Evolutionary conservation across 768 basidiomycete species (phyloP).

Genomic region (Phlegmacium glaucopus): DNA sequence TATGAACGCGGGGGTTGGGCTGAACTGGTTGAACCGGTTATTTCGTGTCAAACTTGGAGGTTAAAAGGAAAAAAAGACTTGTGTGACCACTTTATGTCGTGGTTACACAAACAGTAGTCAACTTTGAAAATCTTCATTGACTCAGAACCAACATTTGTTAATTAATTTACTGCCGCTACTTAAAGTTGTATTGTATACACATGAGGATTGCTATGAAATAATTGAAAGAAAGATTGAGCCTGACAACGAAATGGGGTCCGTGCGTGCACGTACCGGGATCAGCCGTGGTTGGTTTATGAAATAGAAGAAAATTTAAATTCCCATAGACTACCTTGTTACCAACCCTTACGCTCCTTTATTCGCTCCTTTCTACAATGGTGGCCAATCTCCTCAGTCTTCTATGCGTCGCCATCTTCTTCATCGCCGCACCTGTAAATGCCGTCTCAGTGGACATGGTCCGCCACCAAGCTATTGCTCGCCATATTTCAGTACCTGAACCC

Average conservation of each 20-base stretch:
- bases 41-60: slow-evolving; percentile 82
- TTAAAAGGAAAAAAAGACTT: slow-evolving; percentile 51
- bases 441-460: slow-evolving; percentile 50
- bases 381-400: slow-evolving; percentile 54
- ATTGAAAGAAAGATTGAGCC: too few species aligned
- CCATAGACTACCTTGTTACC: slow-evolving; percentile 7
- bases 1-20: slow-evolving; percentile 44
- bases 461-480: slow-evolving; percentile 32
- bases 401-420: slow-evolving; percentile 55
- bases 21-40: slow-evolving; percentile 84
- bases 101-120: slow-evolving; percentile 27
- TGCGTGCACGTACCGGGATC: too few species aligned
- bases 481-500: slow-evolving; percentile 24
- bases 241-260: too few species aligned
- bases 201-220: too few species aligned
- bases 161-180: slow-evolving; percentile 9
- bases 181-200: too few species aligned
- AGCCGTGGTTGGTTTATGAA: too few species aligned
- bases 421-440: slow-evolving; percentile 46
- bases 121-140: slow-evolving; percentile 21
- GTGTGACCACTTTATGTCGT: slow-evolving; percentile 33
- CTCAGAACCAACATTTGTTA: slow-evolving; percentile 22
- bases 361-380: slow-evolving; percentile 34
- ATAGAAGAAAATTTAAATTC: background rate
- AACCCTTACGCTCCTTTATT: slow-evolving; percentile 23